Percentiles rank a stretch among this genome's conserved stretches.
phyloP scores from a whole-genome alignment of 768 basidiomycete species.

The Chlorophyllum brunneum region DNA sequence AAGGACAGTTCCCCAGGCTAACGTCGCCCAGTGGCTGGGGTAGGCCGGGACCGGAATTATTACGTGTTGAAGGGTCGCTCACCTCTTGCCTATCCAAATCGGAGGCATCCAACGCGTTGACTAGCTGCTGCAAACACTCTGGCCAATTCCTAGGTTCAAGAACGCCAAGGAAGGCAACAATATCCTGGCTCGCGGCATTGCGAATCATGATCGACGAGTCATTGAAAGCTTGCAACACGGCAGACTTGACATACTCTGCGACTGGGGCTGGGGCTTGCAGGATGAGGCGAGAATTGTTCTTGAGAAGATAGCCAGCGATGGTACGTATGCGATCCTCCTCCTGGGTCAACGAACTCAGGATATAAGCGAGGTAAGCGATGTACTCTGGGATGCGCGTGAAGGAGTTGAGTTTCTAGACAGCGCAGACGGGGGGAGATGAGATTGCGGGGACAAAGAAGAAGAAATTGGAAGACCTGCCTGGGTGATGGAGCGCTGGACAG shows the following conservation, averaged over 20 bases:
- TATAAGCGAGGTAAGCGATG: conserved; percentile 92
- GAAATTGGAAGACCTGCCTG: conserved; percentile 46
- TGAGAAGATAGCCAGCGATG: conserved; percentile 94
- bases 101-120: conserved; percentile 71
- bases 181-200: conserved; percentile 90
- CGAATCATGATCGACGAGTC: conserved; percentile 85
- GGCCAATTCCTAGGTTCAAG: conserved; percentile 94
- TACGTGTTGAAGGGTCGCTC: conserved; percentile 24
- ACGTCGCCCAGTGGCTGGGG: not conserved
- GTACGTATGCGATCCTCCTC: conserved; percentile 93
- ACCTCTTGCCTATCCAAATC: conserved; percentile 87
- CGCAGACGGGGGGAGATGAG: conserved; percentile 16
- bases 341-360: conserved; percentile 72
- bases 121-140: conserved; percentile 84
- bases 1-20: not conserved
- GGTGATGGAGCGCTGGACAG: conserved; percentile 78
- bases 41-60: not conserved
- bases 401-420: conserved; percentile 74
- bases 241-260: conserved; percentile 66
- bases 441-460: conserved; percentile 13
- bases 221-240: conserved; percentile 77
- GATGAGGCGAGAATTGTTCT: conserved; percentile 88
- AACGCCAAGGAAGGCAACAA: conserved; percentile 84
- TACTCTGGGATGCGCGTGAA: conserved; percentile 91
- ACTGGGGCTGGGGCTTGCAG: conserved; percentile 64